Conservation (phyloP, 768 basidiomycete species). For the Cystobasidium ongulense region DNA sequence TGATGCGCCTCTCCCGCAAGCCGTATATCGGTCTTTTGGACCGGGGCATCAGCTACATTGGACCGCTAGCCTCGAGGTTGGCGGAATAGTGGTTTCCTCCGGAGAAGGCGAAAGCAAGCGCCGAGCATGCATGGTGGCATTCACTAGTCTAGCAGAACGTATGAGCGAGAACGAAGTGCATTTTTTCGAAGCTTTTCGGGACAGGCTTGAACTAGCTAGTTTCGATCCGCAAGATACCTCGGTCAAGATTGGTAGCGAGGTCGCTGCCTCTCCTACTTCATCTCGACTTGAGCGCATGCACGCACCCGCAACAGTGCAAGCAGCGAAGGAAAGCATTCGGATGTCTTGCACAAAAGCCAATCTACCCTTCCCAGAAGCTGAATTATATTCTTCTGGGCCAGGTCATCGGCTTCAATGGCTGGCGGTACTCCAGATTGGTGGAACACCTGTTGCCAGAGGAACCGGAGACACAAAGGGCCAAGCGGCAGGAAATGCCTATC, state of each 20-base stretch:
- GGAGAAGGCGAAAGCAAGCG: not conserved
- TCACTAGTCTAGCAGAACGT: not conserved
- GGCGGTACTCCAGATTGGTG: not conserved
- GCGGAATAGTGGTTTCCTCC: not conserved
- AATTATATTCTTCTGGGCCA: not conserved
- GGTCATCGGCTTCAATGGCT: conserved; percentile 2
- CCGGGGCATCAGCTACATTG: conserved; percentile 4
- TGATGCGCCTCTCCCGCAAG: not conserved
- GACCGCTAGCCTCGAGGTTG: not conserved
- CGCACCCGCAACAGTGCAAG: not conserved
- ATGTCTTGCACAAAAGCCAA: not conserved
- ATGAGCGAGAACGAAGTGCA: not conserved
- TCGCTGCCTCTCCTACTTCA: not conserved
- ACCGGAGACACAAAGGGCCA: not conserved
- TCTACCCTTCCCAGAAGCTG: not conserved
- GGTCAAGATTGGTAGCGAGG: not conserved
- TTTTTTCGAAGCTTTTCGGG: too few species aligned
- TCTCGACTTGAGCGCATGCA: not conserved
- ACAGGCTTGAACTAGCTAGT: not conserved
- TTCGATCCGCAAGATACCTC: not conserved
- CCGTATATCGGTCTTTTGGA: not conserved
- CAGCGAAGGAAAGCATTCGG: not conserved
- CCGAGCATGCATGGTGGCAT: not conserved
- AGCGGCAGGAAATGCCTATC: not conserved
- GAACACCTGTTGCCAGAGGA: not conserved